A percentile compares a stretch with the other conserved stretches of the same genome.
Conservation (phyloP, 345 rosid genomes). For the Balakata baccata region DNA sequence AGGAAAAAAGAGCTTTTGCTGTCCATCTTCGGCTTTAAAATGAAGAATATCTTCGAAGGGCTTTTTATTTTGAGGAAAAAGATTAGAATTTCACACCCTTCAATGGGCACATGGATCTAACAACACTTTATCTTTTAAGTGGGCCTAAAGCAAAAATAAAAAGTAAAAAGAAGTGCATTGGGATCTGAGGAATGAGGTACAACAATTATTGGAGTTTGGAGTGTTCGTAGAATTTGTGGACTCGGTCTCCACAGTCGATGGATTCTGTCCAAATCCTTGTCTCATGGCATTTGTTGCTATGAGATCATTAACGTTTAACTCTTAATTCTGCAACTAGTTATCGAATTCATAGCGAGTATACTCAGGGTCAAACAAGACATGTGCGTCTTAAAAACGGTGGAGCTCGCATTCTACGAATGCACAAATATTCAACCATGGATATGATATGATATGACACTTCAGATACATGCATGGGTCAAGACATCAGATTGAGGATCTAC, state of each 20-base stretch:
- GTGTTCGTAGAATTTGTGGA: neutral
- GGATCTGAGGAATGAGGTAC: slow-evolving; percentile 28
- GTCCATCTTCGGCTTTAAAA: slow-evolving; percentile 22
- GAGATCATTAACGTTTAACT: too few relatives aligned
- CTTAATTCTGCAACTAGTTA: too few relatives aligned
- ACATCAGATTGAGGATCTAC: neutral
- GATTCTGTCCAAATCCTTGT: neutral
- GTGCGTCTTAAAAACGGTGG: neutral
- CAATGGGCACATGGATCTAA: slow-evolving; percentile 20
- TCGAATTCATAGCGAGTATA: neutral
- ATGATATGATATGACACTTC: neutral
- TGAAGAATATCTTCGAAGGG: slow-evolving; percentile 18
- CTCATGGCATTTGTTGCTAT: too few relatives aligned
- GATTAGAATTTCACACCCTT: slow-evolving; percentile 18
- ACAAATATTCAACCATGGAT: neutral
- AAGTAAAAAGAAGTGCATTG: slow-evolving; percentile 9
- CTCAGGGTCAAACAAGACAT: neutral
- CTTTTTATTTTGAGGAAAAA: neutral
- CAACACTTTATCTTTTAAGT: neutral
- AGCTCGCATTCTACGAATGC: too few relatives aligned
- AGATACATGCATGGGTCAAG: neutral
- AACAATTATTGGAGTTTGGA: slow-evolving; percentile 8
- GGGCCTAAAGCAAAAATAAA: slow-evolving; percentile 5
- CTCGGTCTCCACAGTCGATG: neutral
- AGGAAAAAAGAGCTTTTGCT: slow-evolving; percentile 15